Base-by-base conservation (phyloP, 2,329 filamentous ascomycete genomes). In the Verticillium alfalfae region DNA sequence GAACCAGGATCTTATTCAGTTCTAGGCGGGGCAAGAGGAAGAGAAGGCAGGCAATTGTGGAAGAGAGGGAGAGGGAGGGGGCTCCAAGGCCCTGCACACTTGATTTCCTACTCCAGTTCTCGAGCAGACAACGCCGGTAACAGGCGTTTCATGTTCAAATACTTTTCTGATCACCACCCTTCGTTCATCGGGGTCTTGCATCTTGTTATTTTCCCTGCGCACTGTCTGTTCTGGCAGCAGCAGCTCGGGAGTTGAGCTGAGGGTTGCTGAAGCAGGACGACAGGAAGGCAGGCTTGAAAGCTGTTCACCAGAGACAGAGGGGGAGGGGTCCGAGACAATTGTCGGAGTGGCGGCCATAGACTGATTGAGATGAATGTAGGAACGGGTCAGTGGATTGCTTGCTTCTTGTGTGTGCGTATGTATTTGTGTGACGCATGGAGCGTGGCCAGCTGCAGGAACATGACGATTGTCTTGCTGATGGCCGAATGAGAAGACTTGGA, bases 1-100 rank as follows among this genome's bases (percentile, higher is more conserved):
- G 68, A 78, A 80, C 64, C 80, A 84, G 71, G 85, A 88, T 70
- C 75, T 88, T 66, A 88, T 88, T 67, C 85, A 88, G 70, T 87
- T 88, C 67, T 88, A 81, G 45, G 18, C 45, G 45, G 45, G 18
- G 8, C 16, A 12, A 18, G n/a, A 52, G 45, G 10, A 18, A 52
- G 18, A 52, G 45, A 52, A 10, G 9, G 18, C n/a, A 52, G 10
- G 22, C 13, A 13, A 9, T 13, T 13, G 9, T 2, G 10, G 45
- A 22, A 52, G 45, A 52, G 45, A 41, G 6, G 39, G 16, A 41
- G 37, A 38, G 37, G 15, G 37, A 8, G 8, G 16, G 39, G 22
- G 22, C 22, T 22, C 22, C 22, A 22, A 18, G 18, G 16, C 26
- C 26, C 16, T 45, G 13, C 13, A n/a, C 39, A 45, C 16, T 16